Evolutionary conservation across 129 eudicot species (phyloP).

Genomic region (Daucus carota): DH1_v3.0 NC_030384.2:38254001-38254500

Average conservation of each 20-base stretch:
- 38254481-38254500: slow-evolving; percentile 14
- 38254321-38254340: not conserved
- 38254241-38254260: not conserved
- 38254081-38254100: slow-evolving; percentile 97
- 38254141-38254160: slow-evolving; percentile 92
- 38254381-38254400: slow-evolving; percentile 97
- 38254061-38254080: slow-evolving; percentile 99
- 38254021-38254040: slow-evolving; percentile 97
- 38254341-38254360: not conserved
- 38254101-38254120: slow-evolving; percentile 99
- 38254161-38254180: slow-evolving; percentile 93
- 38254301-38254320: not conserved
- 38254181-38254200: slow-evolving; percentile 61
- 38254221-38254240: not conserved
- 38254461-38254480: slow-evolving; percentile 33
- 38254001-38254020: slow-evolving; percentile 80
- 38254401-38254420: slow-evolving; percentile 93
- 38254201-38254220: not conserved
- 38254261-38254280: not conserved
- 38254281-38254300: not conserved
- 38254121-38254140: slow-evolving; percentile 97
- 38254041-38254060: slow-evolving; percentile 98
- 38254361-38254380: slow-evolving; percentile 77
- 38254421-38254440: slow-evolving; percentile 98
- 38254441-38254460: slow-evolving; percentile 96